These are phyloP conservation scores for Patellaria atrata DNA, from an alignment of 495 filamentous ascomycete species.

Conservation along the genomic window DNA sequence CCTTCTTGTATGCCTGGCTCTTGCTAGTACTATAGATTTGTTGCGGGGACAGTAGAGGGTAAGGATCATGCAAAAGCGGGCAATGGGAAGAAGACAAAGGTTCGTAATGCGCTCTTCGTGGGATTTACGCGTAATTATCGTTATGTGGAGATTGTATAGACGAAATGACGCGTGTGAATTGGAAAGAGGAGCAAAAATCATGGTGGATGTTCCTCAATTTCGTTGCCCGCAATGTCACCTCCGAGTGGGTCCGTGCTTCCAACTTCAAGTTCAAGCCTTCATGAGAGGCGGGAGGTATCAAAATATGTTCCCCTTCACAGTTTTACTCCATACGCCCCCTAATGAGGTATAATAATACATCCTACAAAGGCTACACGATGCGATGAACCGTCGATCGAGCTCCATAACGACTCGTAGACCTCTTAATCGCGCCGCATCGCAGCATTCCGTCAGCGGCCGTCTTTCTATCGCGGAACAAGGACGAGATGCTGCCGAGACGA, in stretches of 20 bases:
- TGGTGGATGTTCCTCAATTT: not conserved
- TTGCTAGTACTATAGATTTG: too few species aligned
- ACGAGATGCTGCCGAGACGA: slow-evolving; percentile 33
- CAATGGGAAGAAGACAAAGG: too few species aligned
- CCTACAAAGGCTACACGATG: slow-evolving; percentile 13
- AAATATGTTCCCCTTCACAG: slow-evolving; percentile 1
- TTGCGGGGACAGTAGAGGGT: too few species aligned
- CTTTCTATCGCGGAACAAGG: slow-evolving; percentile 49
- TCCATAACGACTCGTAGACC: slow-evolving; percentile 18
- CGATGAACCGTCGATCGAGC: slow-evolving; percentile 29
- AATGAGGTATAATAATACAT: too few species aligned
- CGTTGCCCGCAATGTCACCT: not conserved
- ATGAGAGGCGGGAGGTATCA: not conserved
- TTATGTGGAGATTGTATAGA: too few species aligned
- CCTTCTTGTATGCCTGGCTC: not conserved
- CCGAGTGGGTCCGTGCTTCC: slow-evolving; percentile 2
- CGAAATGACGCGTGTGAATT: too few species aligned
- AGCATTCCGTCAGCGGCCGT: slow-evolving; percentile 48
- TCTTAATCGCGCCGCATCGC: slow-evolving; percentile 26
- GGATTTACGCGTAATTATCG: too few species aligned
- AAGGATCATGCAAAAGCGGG: not conserved
- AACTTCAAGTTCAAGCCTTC: too few species aligned
- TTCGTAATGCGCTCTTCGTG: too few species aligned
- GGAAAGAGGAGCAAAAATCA: too few species aligned
- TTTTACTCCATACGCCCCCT: not conserved